Evolutionary conservation across 2,329 filamentous ascomycete genomes (phyloP), one percentile per base, ranked within the genome.

Genomic region (Helotiales sp.): DNA sequence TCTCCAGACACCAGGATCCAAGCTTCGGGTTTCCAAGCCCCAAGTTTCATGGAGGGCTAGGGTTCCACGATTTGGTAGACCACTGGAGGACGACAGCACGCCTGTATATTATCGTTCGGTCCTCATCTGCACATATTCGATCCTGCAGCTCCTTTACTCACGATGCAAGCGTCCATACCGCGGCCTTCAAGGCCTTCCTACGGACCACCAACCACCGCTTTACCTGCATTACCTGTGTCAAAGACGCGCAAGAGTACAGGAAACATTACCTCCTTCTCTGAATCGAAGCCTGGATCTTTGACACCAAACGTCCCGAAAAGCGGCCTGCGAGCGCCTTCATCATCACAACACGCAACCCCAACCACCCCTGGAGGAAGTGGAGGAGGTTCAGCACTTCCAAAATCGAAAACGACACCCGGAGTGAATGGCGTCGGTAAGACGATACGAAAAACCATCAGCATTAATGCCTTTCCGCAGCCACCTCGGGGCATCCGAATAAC

Each of bases 401-500:
- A 87, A 17, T 82, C 87, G 20, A 86, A 86, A 67, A 82, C 85
- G 1, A 79, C 84, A 6, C 84, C 87, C 8, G 82, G 82, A 40
- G 80, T 88, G 15, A 89, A 87, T 69, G 82, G 82, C 34, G 82
- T 87, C 5, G 87, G 88, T 28, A 94, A 90, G 78, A 88, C 89
- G 1, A 80, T 97, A 64, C 89, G 93, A 69, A 96, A 96, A 80
- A 92, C 92, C 0, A 91, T 97, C 75, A 97, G 94, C 83, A 97
- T 97, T 76, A 95, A 94, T 77, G 90, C 93, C 0, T 97, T 98
- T 76, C 95, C 95, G 32, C 92, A 97, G 71, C 95, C 95, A 15
- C 95, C 95, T 15, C 89, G 89, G 72, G 87, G 86, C 63, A 84
- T 80, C 63, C 84, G 86, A 71, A 80, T 83, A 57, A 82, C 82